Evolutionary conservation across 2,329 filamentous ascomycete species (phyloP).

Genomic region (Fusarium solani-melongenae): DNA sequence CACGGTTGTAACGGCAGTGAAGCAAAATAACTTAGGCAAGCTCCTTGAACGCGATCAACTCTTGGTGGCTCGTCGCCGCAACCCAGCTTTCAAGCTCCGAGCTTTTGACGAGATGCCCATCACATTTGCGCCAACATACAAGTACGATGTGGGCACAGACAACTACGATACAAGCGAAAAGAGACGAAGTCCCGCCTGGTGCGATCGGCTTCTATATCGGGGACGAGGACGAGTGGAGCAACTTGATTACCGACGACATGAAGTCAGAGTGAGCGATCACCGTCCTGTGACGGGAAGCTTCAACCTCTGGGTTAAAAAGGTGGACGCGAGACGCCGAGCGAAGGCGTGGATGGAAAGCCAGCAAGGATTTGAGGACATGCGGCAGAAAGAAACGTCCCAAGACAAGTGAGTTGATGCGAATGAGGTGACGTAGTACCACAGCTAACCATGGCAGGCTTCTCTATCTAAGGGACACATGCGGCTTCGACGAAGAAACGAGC

Average conservation of each 20-base stretch:
- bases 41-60: slow-evolving; percentile 94
- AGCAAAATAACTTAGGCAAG: slow-evolving; percentile 82
- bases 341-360: slow-evolving; percentile 78
- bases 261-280: slow-evolving; percentile 92
- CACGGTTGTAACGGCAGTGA: slow-evolving; percentile 87
- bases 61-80: slow-evolving; percentile 86
- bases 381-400: slow-evolving; percentile 73
- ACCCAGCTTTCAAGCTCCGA: slow-evolving; percentile 87
- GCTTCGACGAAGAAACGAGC: slow-evolving; percentile 65
- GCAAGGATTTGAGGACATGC: slow-evolving; percentile 78
- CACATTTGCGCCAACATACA: slow-evolving; percentile 95
- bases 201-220: slow-evolving; percentile 90
- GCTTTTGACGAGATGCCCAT: slow-evolving; percentile 93
- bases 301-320: slow-evolving; percentile 84
- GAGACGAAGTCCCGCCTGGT: slow-evolving; percentile 94
- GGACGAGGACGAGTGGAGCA: slow-evolving; percentile 86
- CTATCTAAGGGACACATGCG: slow-evolving; percentile 63
- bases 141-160: slow-evolving; percentile 96
- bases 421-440: not conserved
- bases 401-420: slow-evolving; percentile 75
- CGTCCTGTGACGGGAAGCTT: slow-evolving; percentile 90
- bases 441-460: slow-evolving; percentile 55
- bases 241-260: slow-evolving; percentile 87
- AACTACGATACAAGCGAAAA: slow-evolving; percentile 96
- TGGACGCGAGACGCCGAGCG: slow-evolving; percentile 74